Evolutionary conservation across 305 asterid genomes (phyloP), one percentile per base, ranked within the genome.

Genomic region (Fraxinus sp.): DNA sequence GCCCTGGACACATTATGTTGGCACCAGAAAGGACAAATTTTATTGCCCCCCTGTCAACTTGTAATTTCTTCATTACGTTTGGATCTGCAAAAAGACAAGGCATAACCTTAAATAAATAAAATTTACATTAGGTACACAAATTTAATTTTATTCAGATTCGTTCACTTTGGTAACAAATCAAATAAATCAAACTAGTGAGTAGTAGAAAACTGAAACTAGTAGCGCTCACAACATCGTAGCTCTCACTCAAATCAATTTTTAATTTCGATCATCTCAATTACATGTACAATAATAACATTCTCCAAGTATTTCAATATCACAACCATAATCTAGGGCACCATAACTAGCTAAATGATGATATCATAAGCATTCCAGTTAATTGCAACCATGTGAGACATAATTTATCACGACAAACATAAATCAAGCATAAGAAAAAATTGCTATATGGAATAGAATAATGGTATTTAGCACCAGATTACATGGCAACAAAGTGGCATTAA

Each of bases 1-100:
- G 98, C 64, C 99, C 99, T 2, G 99, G 99, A 84, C 99, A 96
- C 99, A 96, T 96, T 85, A 96, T 94, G 90, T 96, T 96, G 84
- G 99, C 99, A 87, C 99, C 99, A 83, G 99, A 87, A 75, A 96
- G 97, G 79, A 96, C 98, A 90, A 88, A 95, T 87, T 83, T 93
- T 83, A 96, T 93, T 0, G 99, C 99, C 14, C 99, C 99, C 83
- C 98, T 88, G 84, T 96, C 99, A 87, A 96, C 99, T 91, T 96
- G 98, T 59, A 96, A 88, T 83, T 92, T 96, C 84, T 92, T 96
- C 98, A 96, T 96, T 86, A 96, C 92, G 86, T 92, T 87, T 81
- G 99, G 99, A 92, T 96, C 99, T 96, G 94, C 81, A 80, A 79
- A 83, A 70, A 59, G 81, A 79, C 55, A 39, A 83, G 59, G 79